These are phyloP conservation scores for Trichoderma virens DNA, from an alignment of 495 filamentous ascomycete genomes.

Conservation along the genomic window DNA sequence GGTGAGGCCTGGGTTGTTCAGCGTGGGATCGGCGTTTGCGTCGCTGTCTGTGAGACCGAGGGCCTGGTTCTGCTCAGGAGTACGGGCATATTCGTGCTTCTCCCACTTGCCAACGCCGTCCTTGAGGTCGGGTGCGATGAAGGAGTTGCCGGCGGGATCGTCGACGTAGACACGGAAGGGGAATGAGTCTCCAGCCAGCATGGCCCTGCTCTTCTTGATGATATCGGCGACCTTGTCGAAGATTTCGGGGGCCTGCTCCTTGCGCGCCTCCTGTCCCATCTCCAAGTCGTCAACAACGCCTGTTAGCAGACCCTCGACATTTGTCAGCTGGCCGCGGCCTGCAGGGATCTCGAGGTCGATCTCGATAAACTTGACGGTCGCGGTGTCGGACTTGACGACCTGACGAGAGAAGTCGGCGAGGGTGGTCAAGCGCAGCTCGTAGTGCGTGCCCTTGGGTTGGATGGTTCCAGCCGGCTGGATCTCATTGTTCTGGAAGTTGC, in stretches of 20 bases:
- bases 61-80: constrained; percentile 72
- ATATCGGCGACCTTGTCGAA: constrained; percentile 67
- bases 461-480: constrained; percentile 85
- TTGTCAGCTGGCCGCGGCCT: constrained; percentile 81
- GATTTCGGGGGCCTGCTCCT: constrained; percentile 64
- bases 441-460: constrained; percentile 78
- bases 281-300: constrained; percentile 70
- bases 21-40: constrained; percentile 16
- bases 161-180: constrained; percentile 85
- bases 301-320: constrained; percentile 78
- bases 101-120: constrained; percentile 75
- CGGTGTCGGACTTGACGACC: constrained; percentile 85
- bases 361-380: constrained; percentile 70
- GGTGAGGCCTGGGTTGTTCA: constrained; percentile 24
- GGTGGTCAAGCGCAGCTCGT: constrained; percentile 62
- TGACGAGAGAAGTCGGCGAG: constrained; percentile 72
- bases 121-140: constrained; percentile 77
- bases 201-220: constrained; percentile 59
- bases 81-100: constrained; percentile 72
- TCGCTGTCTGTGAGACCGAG: constrained; percentile 54
- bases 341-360: constrained; percentile 86
- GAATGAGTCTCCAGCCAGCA: constrained; percentile 64
- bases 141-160: constrained; percentile 94
- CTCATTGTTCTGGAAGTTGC: constrained; percentile 81
- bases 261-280: constrained; percentile 64